Percentiles rank a stretch among this genome's conserved stretches.
Conservation (phyloP, 176 grass and related monocot species). For the Aegilops bicornis region DNA sequence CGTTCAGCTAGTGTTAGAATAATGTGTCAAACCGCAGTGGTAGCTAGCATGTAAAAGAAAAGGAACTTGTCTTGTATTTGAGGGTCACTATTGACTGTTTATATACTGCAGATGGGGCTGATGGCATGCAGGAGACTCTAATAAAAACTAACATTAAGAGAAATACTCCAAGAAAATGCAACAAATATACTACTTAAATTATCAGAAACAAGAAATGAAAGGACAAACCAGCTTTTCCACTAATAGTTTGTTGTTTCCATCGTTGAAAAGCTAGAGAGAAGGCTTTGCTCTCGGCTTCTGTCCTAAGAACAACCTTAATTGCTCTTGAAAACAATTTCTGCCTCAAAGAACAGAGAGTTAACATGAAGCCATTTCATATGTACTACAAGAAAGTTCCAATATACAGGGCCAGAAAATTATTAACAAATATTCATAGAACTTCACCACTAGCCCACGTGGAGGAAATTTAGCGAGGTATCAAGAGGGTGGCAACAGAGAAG, state of each 20-base stretch:
- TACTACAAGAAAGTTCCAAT: conserved; percentile 25
- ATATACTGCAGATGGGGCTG: background rate
- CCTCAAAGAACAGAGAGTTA: conserved; percentile 44
- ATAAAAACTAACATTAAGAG: background rate
- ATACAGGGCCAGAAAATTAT: conserved; percentile 23
- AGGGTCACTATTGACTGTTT: background rate
- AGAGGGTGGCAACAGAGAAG: background rate
- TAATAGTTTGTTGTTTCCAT: conserved; percentile 69
- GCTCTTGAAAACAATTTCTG: conserved; percentile 93
- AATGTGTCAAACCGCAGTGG: background rate
- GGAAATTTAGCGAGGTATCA: background rate
- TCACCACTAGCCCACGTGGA: background rate
- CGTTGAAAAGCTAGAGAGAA: conserved; percentile 79
- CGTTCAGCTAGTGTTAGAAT: background rate
- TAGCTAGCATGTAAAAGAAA: background rate
- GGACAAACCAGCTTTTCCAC: conserved; percentile 70
- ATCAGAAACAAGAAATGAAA: conserved; percentile 50
- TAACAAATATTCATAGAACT: background rate
- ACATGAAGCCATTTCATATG: conserved; percentile 39
- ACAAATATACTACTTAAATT: conserved; percentile 27
- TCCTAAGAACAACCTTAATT: conserved; percentile 84
- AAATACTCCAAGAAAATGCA: conserved; percentile 20
- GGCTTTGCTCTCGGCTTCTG: conserved; percentile 83
- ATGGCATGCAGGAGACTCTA: background rate
- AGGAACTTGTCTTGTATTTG: conserved; percentile 8